A percentile compares a stretch with the other conserved stretches of the same genome.
Conservation (phyloP, 129 eudicot species). For the Centrapalus pauciflorus region DNA sequence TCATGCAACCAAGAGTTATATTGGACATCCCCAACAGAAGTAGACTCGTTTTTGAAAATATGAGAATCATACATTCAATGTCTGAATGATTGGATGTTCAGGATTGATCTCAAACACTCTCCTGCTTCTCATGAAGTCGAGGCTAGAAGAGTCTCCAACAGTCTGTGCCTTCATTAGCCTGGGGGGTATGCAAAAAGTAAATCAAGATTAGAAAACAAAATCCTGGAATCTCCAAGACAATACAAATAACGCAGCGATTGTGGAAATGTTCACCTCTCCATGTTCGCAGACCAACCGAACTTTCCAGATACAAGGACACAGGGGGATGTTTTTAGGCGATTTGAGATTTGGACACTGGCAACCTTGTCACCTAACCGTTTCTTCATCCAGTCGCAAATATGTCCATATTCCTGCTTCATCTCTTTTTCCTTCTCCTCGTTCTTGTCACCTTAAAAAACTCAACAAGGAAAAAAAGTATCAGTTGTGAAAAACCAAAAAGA, state of each 20-base stretch:
- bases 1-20: conserved; percentile 1
- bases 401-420: conserved; percentile 66
- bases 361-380: conserved; percentile 76
- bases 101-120: conserved; percentile 91
- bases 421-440: conserved; percentile 68
- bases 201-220: neutral
- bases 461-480: neutral
- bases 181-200: conserved; percentile 10
- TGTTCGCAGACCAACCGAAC: conserved; percentile 99
- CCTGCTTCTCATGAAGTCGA: conserved; percentile 88
- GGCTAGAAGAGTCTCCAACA: conserved; percentile 60
- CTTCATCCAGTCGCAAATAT: conserved; percentile 41
- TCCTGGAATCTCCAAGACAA: too few species aligned
- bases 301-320: conserved; percentile 91
- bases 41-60: neutral
- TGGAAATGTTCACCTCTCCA: conserved; percentile 62
- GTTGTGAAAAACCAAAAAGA: neutral
- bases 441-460: conserved; percentile 31
- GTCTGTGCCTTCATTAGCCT: conserved; percentile 96
- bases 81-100: conserved; percentile 69
- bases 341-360: conserved; percentile 83
- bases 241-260: neutral
- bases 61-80: conserved; percentile 50
- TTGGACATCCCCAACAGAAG: neutral
- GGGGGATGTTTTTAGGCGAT: conserved; percentile 84